Base-by-base conservation (phyloP, 1,284 basidiomycete species). In the Chalciporus sp. region DNA sequence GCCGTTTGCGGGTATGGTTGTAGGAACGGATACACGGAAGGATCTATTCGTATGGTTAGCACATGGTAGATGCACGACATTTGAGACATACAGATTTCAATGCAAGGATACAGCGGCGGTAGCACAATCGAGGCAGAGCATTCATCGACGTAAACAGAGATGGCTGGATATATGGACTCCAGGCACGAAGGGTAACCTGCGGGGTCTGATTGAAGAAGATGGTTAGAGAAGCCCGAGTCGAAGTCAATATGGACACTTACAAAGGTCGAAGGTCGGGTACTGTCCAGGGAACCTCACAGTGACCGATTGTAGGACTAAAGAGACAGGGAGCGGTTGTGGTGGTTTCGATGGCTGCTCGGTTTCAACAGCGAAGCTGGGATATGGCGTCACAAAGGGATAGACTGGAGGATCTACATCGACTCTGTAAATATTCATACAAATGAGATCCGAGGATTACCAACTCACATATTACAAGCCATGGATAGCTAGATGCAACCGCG, bases 161-260 rank as follows among this genome's bases (percentile, higher is more conserved):
- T 11, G 12, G 57, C 27, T 1, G 65, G 65, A 52, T 70, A 72
- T 48, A 72, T 56, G 31, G 40, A 56, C 19, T 58, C 52, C 23
- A 72, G 67, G 43, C 58, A 70, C 59, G 51, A 47, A 3, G 68
- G 71, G 43, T 72, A 71, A 33, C 55, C 46, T 17, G 58, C 53
- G 10, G 65, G 42, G 26, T 69, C 65, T 70, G 27, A 29, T 43
- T 8, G 27, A 17, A 23, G 23, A 23, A 23, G 23, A 23, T 54
- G 19, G 27, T 49, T 26, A n/a, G 19, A 50, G 35, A 49, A 37
- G 12, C 29, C 19, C 10, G 20, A 27, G 7, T 9, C 5, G 6
- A 33, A 17, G 3, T 20, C 33, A 19, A 29, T 40, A 31, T 8
- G 3, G 27, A 45, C 33, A 44, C 68, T 55, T 49, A 70, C 65